Conservation (phyloP, 306 rosid species). For the Biancaea sappan region DNA sequence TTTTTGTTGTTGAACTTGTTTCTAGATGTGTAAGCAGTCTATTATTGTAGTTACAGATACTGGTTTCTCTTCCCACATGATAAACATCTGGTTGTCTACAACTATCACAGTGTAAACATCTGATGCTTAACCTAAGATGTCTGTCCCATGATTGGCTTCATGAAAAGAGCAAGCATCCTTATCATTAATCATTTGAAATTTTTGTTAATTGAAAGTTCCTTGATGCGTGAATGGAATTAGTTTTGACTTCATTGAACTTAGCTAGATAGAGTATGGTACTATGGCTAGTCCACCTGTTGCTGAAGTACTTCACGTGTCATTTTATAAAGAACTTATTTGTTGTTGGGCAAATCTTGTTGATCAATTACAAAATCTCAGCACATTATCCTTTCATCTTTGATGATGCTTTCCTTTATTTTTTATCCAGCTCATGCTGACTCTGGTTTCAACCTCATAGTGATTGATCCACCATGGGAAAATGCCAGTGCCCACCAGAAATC, state of each 20-base stretch:
- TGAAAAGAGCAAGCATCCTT: conserved; percentile 9
- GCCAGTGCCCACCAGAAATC: conserved; percentile 86
- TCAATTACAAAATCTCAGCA: neutral
- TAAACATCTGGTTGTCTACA: conserved; percentile 4
- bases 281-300: conserved; percentile 19
- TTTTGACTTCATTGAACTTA: conserved; percentile 5
- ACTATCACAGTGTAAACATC: neutral
- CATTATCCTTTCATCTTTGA: neutral
- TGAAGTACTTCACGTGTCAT: conserved; percentile 25
- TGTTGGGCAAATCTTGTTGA: conserved; percentile 11
- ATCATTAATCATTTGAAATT: neutral
- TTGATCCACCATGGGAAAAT: conserved; percentile 99
- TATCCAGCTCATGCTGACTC: conserved; percentile 54
- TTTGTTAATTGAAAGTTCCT: conserved; percentile 10
- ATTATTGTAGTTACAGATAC: conserved; percentile 2
- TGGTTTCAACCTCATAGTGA: conserved; percentile 79
- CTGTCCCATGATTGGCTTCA: conserved; percentile 17
- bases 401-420: neutral
- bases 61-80: conserved; percentile 7
- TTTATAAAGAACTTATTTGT: conserved; percentile 10
- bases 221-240: conserved; percentile 21
- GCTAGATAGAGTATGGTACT: conserved; percentile 8
- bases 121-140: neutral
- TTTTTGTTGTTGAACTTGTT: conserved; percentile 21
- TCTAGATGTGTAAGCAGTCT: conserved; percentile 14